Percentiles rank a stretch among this genome's conserved stretches.
phyloP scores from a whole-genome alignment of 768 basidiomycete species.

The Hericium coralloides region DNA sequence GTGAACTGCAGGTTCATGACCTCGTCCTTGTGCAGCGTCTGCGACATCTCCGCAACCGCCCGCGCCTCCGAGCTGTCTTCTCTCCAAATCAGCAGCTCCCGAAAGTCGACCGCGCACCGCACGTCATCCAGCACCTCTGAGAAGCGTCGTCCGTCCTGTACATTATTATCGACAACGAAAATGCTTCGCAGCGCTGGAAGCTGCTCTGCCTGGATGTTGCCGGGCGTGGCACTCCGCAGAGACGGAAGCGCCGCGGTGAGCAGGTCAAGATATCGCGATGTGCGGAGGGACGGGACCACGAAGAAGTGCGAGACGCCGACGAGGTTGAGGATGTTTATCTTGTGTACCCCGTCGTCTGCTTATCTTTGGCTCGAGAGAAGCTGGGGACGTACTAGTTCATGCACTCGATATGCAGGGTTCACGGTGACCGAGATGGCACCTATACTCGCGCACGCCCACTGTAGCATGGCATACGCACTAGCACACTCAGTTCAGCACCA shows the following conservation, averaged over 20 bases:
- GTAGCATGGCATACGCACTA: slow-evolving; percentile 71
- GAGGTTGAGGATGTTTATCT: slow-evolving; percentile 42
- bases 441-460: slow-evolving; percentile 78
- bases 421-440: slow-evolving; percentile 80
- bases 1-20: slow-evolving; percentile 82
- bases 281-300: slow-evolving; percentile 59
- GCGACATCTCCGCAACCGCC: slow-evolving; percentile 33
- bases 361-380: too few relatives aligned
- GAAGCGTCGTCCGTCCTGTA: slow-evolving; percentile 16
- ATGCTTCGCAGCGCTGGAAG: slow-evolving; percentile 60
- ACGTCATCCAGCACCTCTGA: slow-evolving; percentile 31
- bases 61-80: slow-evolving; percentile 37
- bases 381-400: slow-evolving; percentile 49
- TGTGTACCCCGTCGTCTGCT: too few relatives aligned
- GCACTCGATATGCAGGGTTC: slow-evolving; percentile 70
- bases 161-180: slow-evolving; percentile 57
- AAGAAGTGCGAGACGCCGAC: slow-evolving; percentile 64
- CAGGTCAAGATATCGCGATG: slow-evolving; percentile 54
- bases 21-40: slow-evolving; percentile 48
- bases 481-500: not conserved
- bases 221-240: slow-evolving; percentile 37
- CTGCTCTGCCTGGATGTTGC: slow-evolving; percentile 45
- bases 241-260: slow-evolving; percentile 51
- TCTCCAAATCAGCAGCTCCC: slow-evolving; percentile 63
- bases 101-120: slow-evolving; percentile 56